Conservation (phyloP, 2,329 filamentous ascomycete species). For the Cordyceps farinosa region DNA sequence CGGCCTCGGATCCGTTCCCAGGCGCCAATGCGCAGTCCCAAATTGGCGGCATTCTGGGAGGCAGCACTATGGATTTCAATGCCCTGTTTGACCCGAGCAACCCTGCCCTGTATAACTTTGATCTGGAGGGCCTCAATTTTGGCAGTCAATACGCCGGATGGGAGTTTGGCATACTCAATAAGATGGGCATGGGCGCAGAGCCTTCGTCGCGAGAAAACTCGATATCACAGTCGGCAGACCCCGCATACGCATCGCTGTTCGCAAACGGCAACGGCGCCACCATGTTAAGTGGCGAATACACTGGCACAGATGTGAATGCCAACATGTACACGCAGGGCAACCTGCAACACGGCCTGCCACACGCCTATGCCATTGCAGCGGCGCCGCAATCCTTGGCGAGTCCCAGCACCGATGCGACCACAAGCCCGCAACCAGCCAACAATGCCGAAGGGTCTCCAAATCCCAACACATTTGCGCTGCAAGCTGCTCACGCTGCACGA, state of each 20-base stretch:
- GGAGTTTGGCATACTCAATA: conserved; percentile 93
- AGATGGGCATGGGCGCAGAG: conserved; percentile 79
- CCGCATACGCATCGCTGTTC: conserved; percentile 46
- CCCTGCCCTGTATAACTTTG: conserved; percentile 90
- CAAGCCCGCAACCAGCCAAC: conserved; percentile 55
- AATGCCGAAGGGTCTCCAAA: conserved; percentile 54
- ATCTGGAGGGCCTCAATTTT: conserved; percentile 82
- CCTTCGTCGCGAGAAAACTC: conserved; percentile 66
- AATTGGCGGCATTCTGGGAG: conserved; percentile 47
- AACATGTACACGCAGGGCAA: conserved; percentile 55
- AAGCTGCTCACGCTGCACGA: conserved; percentile 29
- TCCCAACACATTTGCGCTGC: conserved; percentile 24
- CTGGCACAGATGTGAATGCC: conserved; percentile 47
- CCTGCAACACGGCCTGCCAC: conserved; percentile 59
- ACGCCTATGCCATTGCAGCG: conserved; percentile 62
- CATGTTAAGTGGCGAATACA: conserved; percentile 49
- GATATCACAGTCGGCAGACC: conserved; percentile 38
- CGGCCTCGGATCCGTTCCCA: conserved; percentile 71
- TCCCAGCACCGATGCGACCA: conserved; percentile 60
- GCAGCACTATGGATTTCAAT: conserved; percentile 50
- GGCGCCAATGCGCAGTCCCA: conserved; percentile 46
- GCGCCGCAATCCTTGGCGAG: conserved; percentile 61
- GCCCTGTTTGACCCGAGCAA: conserved; percentile 86
- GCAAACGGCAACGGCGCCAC: conserved; percentile 46
- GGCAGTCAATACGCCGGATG: conserved; percentile 93